Base-by-base conservation (phyloP, 805 yeast species). In the Yarrowia deformans region DNA sequence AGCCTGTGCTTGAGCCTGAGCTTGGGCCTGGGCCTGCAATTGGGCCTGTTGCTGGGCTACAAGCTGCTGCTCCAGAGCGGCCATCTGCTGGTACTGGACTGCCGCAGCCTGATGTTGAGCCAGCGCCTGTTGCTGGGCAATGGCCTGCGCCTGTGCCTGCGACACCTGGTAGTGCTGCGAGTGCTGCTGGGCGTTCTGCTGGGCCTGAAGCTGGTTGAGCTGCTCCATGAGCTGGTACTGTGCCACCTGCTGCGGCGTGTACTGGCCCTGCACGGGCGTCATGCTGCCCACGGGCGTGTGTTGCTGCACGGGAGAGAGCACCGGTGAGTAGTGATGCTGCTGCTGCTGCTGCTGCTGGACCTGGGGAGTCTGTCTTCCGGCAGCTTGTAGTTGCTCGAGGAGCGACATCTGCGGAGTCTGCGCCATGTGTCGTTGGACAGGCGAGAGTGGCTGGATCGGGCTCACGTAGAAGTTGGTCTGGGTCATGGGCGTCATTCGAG, bases 381-480 rank as follows among this genome's bases (percentile, higher is more conserved):
- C 60, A 16, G 60, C 60, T 35, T 54, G 60, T 1, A 54, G 60
- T 45, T 56, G 63, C 48, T 60, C 66, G 18, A 60, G 52, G 8
- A 43, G 52, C 34, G 66, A 60, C 66, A 60, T 42, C 52, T 32
- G 34, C 9, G 50, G 66, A 8, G 66, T 45, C 52, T 60, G 66
- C 34, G 66, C 50, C 66, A 60, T 60, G 42, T 60, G 66, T 60
- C 52, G 66, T 43, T 60, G 66, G 12, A 34, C 50, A 34, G 66
- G 66, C 10, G 66, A 60, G 19, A 60, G 52, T 8, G 66, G 66
- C 52, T 60, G 63, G 16, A 56, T 42, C 39, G 63, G 63, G n/a
- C 60, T 54, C 45, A 54, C 60, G 35, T 39, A 39, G 34, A 54
- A 54, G 23, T 40, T 49, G 39, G 13, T 23, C 63, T 56, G 63